Conservation (phyloP, 345 rosid species). For the Brassica cretica region DNA sequence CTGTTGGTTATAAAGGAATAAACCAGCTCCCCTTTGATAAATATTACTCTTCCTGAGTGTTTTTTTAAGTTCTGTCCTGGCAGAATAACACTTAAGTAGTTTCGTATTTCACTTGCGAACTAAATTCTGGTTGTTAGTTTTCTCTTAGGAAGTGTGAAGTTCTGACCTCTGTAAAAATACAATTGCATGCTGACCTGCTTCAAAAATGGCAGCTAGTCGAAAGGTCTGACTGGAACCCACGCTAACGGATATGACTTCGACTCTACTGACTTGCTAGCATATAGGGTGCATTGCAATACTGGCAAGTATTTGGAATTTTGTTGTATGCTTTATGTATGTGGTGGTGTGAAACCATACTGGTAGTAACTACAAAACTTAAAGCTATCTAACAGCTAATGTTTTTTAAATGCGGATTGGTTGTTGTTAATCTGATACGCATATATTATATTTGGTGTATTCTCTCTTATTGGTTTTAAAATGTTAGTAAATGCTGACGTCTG, state of each 20-base stretch:
- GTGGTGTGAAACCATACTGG: conserved; percentile 21
- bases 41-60: not conserved
- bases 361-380: not conserved
- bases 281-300: conserved; percentile 40
- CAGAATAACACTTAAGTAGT: conserved; percentile 12
- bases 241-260: conserved; percentile 38
- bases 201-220: conserved; percentile 42
- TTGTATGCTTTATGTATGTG: conserved; percentile 15
- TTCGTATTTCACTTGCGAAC: conserved; percentile 24
- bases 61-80: conserved; percentile 1
- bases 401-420: conserved; percentile 18
- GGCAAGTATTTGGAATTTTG: conserved; percentile 37
- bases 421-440: conserved; percentile 17
- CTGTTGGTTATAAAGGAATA: conserved; percentile 1
- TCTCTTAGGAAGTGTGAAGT: conserved; percentile 31
- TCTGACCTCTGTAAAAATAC: conserved; percentile 28
- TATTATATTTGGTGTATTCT: conserved; percentile 6
- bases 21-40: conserved; percentile 17
- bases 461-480: not conserved
- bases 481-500: conserved; percentile 14
- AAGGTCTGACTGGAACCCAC: conserved; percentile 39
- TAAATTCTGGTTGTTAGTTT: conserved; percentile 34
- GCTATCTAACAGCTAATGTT: conserved; percentile 26
- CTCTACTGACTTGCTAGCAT: conserved; percentile 40
- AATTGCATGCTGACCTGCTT: conserved; percentile 39